phyloP scores from a whole-genome alignment of 371 early-diverging fungal species.

The Sporodiniella umbellata region DNA sequence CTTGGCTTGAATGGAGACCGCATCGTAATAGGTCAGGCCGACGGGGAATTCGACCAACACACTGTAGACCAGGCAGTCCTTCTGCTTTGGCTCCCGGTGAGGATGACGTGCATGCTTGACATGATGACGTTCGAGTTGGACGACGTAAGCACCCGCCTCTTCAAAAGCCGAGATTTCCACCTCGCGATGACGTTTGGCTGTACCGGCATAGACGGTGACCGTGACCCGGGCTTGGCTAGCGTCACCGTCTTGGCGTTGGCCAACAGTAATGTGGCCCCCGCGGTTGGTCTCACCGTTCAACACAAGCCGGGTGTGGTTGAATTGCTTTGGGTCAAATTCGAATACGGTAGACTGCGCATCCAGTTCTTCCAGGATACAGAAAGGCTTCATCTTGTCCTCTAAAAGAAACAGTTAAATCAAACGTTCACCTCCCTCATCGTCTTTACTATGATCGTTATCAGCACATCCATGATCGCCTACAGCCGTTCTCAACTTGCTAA shows the following conservation, averaged over 20 bases:
- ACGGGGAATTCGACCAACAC: conserved; percentile 24
- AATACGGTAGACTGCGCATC: conserved; percentile 12
- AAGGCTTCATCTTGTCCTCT: too few relatives aligned
- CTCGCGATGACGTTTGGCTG: conserved; percentile 8
- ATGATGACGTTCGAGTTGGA: conserved; percentile 28
- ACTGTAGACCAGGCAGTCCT: conserved; percentile 23
- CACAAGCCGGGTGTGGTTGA: conserved; percentile 13
- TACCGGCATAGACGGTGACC: too few relatives aligned
- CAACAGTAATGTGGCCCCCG: too few relatives aligned
- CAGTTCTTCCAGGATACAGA: conserved; percentile 15
- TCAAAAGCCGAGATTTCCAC: conserved; percentile 25
- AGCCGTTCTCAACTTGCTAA: too few relatives aligned
- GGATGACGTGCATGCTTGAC: conserved; percentile 6
- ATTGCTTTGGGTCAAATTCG: conserved; percentile 20
- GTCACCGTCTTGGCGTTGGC: too few relatives aligned
- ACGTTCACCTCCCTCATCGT: too few relatives aligned
- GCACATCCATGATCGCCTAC: too few relatives aligned
- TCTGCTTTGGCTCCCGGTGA: background rate
- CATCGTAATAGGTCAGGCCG: conserved; percentile 17
- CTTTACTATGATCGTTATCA: too few relatives aligned
- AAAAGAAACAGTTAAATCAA: too few relatives aligned
- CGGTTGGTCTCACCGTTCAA: conserved; percentile 13
- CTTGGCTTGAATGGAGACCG: conserved; percentile 12
- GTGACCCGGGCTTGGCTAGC: too few relatives aligned
- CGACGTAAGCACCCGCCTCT: conserved; percentile 24